Base-by-base conservation (phyloP, 2,329 filamentous ascomycete species). In the Colletotrichum sp. region DNA sequence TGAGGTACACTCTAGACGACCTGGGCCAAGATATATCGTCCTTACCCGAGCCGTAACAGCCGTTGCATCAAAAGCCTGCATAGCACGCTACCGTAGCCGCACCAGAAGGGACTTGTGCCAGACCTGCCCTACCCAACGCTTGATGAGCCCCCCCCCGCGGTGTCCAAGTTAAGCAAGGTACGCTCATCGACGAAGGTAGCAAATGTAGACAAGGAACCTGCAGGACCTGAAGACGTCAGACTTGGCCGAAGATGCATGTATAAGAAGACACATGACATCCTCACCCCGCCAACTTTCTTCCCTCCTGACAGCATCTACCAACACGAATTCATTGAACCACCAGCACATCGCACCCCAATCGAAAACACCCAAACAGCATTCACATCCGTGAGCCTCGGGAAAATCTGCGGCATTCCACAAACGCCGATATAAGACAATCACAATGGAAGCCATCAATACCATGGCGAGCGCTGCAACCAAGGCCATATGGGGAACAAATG, bases 401-500 rank as follows among this genome's bases (percentile, higher is more conserved):
- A 18, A n/a, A 34, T 48, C 10, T 18, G 48, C 34, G 18, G n/a
- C 8, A 64, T 32, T 15, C 10, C 30, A 32, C 38, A 64, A 13
- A 8, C 18, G 9, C 24, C 55, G 43, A 12, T 43, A 43, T 15
- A 57, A 69, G 26, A 18, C 15, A 28, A 26, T 43, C 57, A 86
- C 30, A 61, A 94, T 94, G 92, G 93, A 94, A 76, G 90, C 92
- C 38, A 87, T 94, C 79, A 92, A 86, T 83, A 90, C 87, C 82
- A 85, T 92, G 68, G 88, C 83, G 18, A 81, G 81, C 3, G 83
- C 84, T 8, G 86, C 85, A 55, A 84, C 82, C 67, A 87, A 84
- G 72, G 85, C 82, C 36, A 85, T 88, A 72, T 88, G 85, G 85
- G 86, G 86, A 79, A 85, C 80, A 77, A 85, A 84, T 85, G 79